Evolutionary conservation across 1,284 basidiomycete species (phyloP).

Genomic region (Acaromyces ingoldii): DNA sequence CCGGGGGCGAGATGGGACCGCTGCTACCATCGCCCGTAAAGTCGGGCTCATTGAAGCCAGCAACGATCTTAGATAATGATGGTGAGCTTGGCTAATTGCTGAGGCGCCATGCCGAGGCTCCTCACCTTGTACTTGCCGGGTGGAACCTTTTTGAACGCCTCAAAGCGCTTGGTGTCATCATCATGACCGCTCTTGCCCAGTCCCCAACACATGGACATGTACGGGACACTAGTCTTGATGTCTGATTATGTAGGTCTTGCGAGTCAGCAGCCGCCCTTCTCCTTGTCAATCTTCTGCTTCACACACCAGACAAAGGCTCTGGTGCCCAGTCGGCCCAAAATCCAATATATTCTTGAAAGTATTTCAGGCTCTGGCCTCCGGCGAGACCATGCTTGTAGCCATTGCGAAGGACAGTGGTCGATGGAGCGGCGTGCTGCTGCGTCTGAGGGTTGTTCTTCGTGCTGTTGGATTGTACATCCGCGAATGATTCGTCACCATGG

Average conservation of each 20-base stretch:
- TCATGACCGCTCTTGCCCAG: conserved; percentile 26
- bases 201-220: conserved; percentile 36
- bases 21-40: conserved; percentile 29
- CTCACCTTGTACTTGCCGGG: conserved; percentile 16
- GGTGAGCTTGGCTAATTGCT: too few species aligned
- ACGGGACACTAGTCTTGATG: neutral
- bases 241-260: too few species aligned
- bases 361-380: conserved; percentile 35
- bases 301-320: conserved; percentile 8
- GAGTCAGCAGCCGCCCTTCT: conserved; percentile 15
- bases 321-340: conserved; percentile 35
- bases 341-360: conserved; percentile 16
- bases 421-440: too few species aligned
- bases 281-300: conserved; percentile 4
- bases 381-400: conserved; percentile 36
- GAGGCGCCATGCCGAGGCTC: too few species aligned
- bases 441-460: too few species aligned
- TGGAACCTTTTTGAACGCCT: conserved; percentile 28
- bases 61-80: too few species aligned
- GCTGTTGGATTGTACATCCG: too few species aligned
- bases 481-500: too few species aligned
- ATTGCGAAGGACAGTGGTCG: conserved; percentile 23
- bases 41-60: conserved; percentile 47
- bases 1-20: conserved; percentile 16
- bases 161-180: conserved; percentile 26